Evolutionary conservation across 495 filamentous ascomycete genomes (phyloP), one percentile per base, ranked within the genome.

Genomic region (Talaromyces trachyspermus): DNA sequence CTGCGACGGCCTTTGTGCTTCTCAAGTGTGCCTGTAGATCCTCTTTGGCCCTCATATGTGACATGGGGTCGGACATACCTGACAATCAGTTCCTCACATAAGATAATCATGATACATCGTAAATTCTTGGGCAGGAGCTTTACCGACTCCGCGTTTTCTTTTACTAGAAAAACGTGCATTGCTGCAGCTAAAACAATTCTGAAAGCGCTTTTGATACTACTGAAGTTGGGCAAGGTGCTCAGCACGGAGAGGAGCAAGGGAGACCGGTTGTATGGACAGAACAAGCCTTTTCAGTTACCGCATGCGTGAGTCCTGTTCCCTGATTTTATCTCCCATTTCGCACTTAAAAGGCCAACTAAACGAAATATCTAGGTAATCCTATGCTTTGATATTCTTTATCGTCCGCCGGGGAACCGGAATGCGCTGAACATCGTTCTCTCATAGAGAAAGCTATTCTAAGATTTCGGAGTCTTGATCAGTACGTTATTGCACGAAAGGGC

Each of bases 81-180:
- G 3, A 63, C 66, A 1, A 68, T 70, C 14, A 71, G 67, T 3
- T 60, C 64, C n/a, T 64, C 64, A 0, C 68, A 76, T 46, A 76
- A 76, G 41, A 68, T 76, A 30, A 76, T 76, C 42, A 74, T 74
- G 72, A 68, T 76, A 20, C 69, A 76, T 51, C 63, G 71, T 18
- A 60, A 61, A 1, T 74, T 76, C 46, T 54, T 76, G 0, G 68
- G 64, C 37, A 59, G 57, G 24, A 70, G 67, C 36, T 74, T 74
- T 45, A 54, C 63, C 11, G 60, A 64, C 15, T 58, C 61, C 4
- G 62, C 50, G 25, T 76, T 63, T 43, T 57, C 49, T 17, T 68
- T 68, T 15, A 68, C 68, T 32, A 54, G 70, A 17, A 60, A 68
- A 32, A 71, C 70, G 5, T 74, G 68, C 43, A 56, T 71, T 22